phyloP scores from a whole-genome alignment of 306 rosid species.

The Glycine latifolia region DNA sequence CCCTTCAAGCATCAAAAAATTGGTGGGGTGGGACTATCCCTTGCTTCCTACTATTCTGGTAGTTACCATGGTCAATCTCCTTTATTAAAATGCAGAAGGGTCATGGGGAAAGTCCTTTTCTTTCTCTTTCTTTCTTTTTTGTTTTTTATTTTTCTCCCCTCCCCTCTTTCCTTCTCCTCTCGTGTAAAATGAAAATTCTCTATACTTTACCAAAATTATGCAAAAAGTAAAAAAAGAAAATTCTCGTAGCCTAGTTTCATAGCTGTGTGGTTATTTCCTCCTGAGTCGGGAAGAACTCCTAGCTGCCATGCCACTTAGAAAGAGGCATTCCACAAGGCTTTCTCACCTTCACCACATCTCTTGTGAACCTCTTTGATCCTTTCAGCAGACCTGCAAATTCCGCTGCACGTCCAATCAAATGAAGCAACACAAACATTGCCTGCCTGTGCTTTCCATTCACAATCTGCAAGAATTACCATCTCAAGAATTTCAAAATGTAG shows the following conservation, averaged over 20 bases:
- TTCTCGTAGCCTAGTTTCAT: conserved; percentile 43
- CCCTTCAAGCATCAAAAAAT: conserved; percentile 80
- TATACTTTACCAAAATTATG: conserved; percentile 54
- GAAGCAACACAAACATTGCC: conserved; percentile 95
- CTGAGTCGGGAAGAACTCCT: conserved; percentile 70
- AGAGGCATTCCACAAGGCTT: conserved; percentile 83
- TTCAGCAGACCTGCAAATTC: conserved; percentile 94
- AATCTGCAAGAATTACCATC: conserved; percentile 64
- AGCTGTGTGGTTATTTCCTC: conserved; percentile 55
- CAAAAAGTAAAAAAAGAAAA: conserved; percentile 27
- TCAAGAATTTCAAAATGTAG: neutral
- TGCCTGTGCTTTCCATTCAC: conserved; percentile 99
- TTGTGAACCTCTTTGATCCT: conserved; percentile 94
- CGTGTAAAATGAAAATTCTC: conserved; percentile 56
- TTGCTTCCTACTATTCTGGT: conserved; percentile 58
- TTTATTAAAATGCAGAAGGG: conserved; percentile 67
- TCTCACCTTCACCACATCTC: conserved; percentile 94
- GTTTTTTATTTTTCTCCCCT: neutral
- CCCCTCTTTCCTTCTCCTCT: conserved; percentile 32
- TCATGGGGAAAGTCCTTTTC: conserved; percentile 48
- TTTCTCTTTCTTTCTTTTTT: neutral
- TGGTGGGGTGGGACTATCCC: conserved; percentile 52
- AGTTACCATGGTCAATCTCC: conserved; percentile 69
- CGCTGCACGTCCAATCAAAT: conserved; percentile 98
- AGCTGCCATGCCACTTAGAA: conserved; percentile 53